Evolutionary conservation across 1,139 yeast genomes (phyloP), one percentile per base, ranked within the genome.

Genomic region (Yamadazyma sp.): DNA sequence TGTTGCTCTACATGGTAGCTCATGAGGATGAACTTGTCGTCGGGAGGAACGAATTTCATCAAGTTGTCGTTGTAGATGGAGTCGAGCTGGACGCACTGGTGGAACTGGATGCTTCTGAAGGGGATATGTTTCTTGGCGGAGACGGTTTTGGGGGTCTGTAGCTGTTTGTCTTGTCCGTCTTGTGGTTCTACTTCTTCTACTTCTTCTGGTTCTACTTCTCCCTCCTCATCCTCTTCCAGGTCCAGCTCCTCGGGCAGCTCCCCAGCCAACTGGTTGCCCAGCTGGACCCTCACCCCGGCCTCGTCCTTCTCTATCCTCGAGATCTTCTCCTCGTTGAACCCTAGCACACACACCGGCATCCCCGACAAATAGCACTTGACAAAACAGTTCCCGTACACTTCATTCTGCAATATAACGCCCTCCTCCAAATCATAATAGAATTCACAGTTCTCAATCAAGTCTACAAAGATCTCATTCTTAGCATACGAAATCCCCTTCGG

Each of bases 401-500:
- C 73, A 46, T 71, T 71, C 25, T 54, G 48, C 41, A 61, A 56
- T 16, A 70, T 57, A 1, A 48, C 45, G 5, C 52, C 48, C 1
- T 62, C 42, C 18, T 55, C 61, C 25, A 71, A 54, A 44, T 70
- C 76, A 45, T 59, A 70, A 13, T 51, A 42, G 45, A 71, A 71
- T 29, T 69, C 73, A 46, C 70, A 61, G 27, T 59, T 56, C 45
- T 71, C 77, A 21, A 68, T 56, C 29, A 71, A 53, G 47, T 71
- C 77, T 18, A 71, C 59, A 46, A 63, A 71, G 8, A 71, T 69
- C 48, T 71, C 77, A 51, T 71, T 71, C 39, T 71, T 71, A 14
- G 73, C 61, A 47, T 71, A 71, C 41, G 63, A 70, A 2, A 71
- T 70, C 11, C 77, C 77, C 47, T 70, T 70, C 8, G 75, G 76